Conservation (phyloP, 176 grass and related monocot genomes). For the Avena sativa region DNA sequence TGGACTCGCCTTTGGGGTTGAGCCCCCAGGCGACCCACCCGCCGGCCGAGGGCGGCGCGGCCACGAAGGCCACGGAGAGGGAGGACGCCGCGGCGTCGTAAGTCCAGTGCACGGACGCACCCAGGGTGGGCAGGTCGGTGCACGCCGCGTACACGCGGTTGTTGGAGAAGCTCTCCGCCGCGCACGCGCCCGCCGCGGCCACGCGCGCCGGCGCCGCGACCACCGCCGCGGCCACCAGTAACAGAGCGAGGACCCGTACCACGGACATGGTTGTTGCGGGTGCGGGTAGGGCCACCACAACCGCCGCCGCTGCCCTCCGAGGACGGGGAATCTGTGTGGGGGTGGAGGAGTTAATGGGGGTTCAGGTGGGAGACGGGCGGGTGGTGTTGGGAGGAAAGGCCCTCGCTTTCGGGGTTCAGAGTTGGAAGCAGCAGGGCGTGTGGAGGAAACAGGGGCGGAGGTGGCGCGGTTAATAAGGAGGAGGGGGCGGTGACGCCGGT, state of each 20-base stretch:
- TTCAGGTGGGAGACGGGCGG: background rate
- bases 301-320: background rate
- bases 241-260: background rate
- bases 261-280: slow-evolving; percentile 19
- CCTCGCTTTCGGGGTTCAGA: background rate
- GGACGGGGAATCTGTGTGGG: background rate
- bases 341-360: background rate
- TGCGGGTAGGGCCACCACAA: too few species aligned
- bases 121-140: slow-evolving; percentile 62
- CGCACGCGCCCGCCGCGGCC: slow-evolving; percentile 30
- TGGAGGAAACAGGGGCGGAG: background rate
- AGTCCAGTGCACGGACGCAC: slow-evolving; percentile 71
- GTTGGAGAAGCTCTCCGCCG: slow-evolving; percentile 44
- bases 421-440: background rate
- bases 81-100: slow-evolving; percentile 49
- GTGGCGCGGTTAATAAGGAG: slow-evolving; percentile 48
- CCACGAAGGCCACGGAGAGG: slow-evolving; percentile 63
- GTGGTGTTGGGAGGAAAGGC: background rate
- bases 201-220: background rate
- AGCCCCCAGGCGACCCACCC: slow-evolving; percentile 78
- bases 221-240: background rate
- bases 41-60: slow-evolving; percentile 35
- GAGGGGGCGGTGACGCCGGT: background rate
- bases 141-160: slow-evolving; percentile 60
- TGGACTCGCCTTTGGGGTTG: slow-evolving; percentile 53